Base-by-base conservation (phyloP, 208 protist genomes). In the Trypanosoma lewisi region DNA sequence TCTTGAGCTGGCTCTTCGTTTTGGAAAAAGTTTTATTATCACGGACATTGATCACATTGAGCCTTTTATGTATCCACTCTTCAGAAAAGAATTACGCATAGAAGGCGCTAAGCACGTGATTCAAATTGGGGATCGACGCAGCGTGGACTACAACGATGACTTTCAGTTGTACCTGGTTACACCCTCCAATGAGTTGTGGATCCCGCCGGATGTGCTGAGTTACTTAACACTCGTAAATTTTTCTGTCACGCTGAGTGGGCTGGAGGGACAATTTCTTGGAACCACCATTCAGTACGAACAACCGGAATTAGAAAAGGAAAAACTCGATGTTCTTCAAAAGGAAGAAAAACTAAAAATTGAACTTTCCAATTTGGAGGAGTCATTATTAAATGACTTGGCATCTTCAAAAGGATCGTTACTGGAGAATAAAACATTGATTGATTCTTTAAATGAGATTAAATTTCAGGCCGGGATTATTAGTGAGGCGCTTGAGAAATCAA, bases 21-120 rank as follows among this genome's bases (percentile, higher is more conserved):
- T 99, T 75, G 98, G 98, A 51, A 99, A 99, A 66, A 98, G 96
- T 68, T 90, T 99, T 49, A 85, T 99, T 67, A 79, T 99, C 53
- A 86, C 87, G 7, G 97, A 99, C 69, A 96, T 98, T 21, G 96
- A 99, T 73, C 53, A 62, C n/a, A 83, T 99, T 16, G 97, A 99
- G 61, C 88, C 97, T 14, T 93, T 98, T 36, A 82, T 99, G 58
- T 97, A 98, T 70, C 94, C 97, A 27, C 67, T 99, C 16, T 71
- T 99, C 17, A 82, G 97, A 11, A 86, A 87, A 30, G 96, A 99
- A 62, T 72, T 99, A 14, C 67, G 91, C 41, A 84, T 75, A 51
- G 89, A 98, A 49, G 97, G 94, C 5, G 78, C 91, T 7, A 97
- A 98, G 65, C 76, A 80, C 27, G 85, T 97, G 11, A 91, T 98